A percentile compares a stretch with the other conserved stretches of the same genome.
Conservation (phyloP, 2,329 filamentous ascomycete species). For the Emmonsiellopsis sp. region DNA sequence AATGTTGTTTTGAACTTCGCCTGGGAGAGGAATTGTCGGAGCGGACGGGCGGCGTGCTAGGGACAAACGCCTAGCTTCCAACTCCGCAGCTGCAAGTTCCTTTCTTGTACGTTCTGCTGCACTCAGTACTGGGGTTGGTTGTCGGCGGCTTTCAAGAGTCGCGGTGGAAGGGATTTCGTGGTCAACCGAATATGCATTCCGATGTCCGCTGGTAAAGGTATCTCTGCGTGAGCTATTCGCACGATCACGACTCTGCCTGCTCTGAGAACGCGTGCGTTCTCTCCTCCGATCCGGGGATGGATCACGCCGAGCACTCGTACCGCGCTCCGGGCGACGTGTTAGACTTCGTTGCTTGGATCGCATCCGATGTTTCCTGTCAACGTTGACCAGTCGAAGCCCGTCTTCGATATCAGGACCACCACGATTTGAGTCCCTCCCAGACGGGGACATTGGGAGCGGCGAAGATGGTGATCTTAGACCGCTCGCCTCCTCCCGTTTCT, state of each 20-base stretch:
- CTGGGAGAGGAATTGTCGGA: constrained; percentile 69
- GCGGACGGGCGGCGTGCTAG: constrained; percentile 70
- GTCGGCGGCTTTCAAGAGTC: constrained; percentile 10
- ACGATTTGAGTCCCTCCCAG: constrained; percentile 41
- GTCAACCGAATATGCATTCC: background rate
- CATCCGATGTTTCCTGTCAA: constrained; percentile 34
- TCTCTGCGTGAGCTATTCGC: constrained; percentile 4
- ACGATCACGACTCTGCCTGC: constrained; percentile 22
- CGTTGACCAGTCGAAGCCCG: constrained; percentile 33
- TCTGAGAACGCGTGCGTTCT: constrained; percentile 24
- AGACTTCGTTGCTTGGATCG: constrained; percentile 43
- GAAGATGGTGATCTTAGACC: constrained; percentile 64
- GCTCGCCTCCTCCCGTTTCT: constrained; percentile 50
- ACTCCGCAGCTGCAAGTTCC: constrained; percentile 68
- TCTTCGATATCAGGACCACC: constrained; percentile 56
- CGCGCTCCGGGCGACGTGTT: constrained; percentile 39
- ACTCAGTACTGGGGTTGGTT: constrained; percentile 20
- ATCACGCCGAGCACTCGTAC: constrained; percentile 34
- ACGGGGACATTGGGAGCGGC: constrained; percentile 63
- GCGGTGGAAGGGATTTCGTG: background rate
- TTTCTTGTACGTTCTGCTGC: constrained; percentile 59
- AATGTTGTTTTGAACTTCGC: constrained; percentile 37
- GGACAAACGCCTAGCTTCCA: constrained; percentile 80
- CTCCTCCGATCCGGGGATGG: constrained; percentile 37
- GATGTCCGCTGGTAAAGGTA: background rate